Evolutionary conservation across 2,329 filamentous ascomycete species (phyloP), one percentile per base, ranked within the genome.

Genomic region (Monascus ruber): DNA sequence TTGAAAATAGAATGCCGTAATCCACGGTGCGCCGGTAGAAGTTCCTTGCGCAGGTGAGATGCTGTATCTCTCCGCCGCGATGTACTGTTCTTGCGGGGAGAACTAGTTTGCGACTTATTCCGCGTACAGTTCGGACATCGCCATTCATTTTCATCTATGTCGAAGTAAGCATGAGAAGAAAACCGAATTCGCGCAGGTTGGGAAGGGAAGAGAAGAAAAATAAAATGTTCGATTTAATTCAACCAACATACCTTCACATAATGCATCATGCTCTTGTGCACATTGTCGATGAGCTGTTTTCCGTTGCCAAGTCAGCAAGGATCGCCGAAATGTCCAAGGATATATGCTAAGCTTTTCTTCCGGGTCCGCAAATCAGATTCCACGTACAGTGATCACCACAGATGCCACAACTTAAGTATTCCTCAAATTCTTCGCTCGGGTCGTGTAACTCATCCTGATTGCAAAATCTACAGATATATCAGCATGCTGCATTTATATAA

Each of bases 231-330:
- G 17, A 17, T 17, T 17, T 17, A 17, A 17, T 17, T 17, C 17
- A 3, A 17, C 17, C 17, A 17, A 17, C 17, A 17, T 17, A 17
- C 17, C 73, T 47, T 72, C 64, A 50, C 66, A 68, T 52, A 84
- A 65, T 47, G 76, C 76, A 42, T 75, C 75, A 58, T 77, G 76
- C 58, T 83, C 76, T 56, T 82, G 79, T 42, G 86, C 88, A 65
- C 89, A 95, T 73, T 91, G 83, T 60, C 83, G 80, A 69, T 96
- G 89, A 55, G 87, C 89, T 94, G 68, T 58, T 35, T 63, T 60
- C 63, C 17, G 54, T 58, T 60, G 63, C 68, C 63, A 68, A 68
- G 55, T 60, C 46, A 59, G 53, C 47, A 50, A 47, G 39, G 39
- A 40, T 46, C 41, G 41, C 42, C 38, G 46, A 44, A 52, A 40